Base-by-base conservation (phyloP, 495 filamentous ascomycete species). In the Bathelium albidoporum region DNA sequence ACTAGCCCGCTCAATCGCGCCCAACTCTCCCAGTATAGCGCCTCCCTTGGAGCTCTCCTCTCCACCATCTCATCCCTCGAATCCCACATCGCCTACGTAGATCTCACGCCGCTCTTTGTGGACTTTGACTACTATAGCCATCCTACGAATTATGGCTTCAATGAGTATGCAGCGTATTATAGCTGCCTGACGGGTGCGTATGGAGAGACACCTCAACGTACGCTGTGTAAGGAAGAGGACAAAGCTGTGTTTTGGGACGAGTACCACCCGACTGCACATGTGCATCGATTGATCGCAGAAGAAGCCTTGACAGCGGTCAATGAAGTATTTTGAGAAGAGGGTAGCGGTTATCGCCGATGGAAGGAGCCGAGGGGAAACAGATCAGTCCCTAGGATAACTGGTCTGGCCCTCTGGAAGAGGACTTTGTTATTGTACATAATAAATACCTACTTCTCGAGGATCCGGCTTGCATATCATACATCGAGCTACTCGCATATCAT, bases 131-230 rank as follows among this genome's bases (percentile, higher is more conserved):
- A 55, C 49, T 55, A 55, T 29, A 24, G 49, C 5, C 22, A 55
- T 2, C 49, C 49, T 11, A 20, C 49, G 5, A 26, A 16, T 9
- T 55, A 55, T 20, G 49, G 24, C 7, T 55, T 55, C 22, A 20
- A 55, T 24, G 24, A 55, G 49, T 55, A 28, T 20, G 49, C 49
- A 0, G 49, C 49, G 22, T 55, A 55, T 16, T 12, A 29, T 11
- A 55, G 49, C 49, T 55, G 49, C 24, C 20, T 55, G 22, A 55
- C 49, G 22, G 49, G 49, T 29, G 49, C 49, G 24, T 55, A 55
- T 29, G 49, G 49, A 26, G 49, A 55, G 1, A 55, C 49, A 24
- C 2, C n/a, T 9, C 7, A 9, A 55, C 26, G 22, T 7, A 55
- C 49, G 20, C 16, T 55, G 16, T 55, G 49, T 55, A 7, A 29